A percentile compares a stretch with the other conserved stretches of the same genome.
Conservation (phyloP, 2,329 filamentous ascomycete species). For the Fusarium continuum region DNA sequence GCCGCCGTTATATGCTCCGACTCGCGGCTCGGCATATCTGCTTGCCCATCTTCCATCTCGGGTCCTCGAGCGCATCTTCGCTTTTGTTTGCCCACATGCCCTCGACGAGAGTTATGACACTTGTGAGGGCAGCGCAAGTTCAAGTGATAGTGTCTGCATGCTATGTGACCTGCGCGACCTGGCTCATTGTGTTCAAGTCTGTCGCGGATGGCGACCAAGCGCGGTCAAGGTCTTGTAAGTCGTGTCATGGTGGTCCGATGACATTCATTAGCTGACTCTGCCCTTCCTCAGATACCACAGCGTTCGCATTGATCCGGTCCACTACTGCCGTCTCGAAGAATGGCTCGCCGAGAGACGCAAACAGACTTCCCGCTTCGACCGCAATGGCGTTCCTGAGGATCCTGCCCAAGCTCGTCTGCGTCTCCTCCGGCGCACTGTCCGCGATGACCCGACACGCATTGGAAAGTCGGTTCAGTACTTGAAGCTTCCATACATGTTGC, state of each 20-base stretch:
- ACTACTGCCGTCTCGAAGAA: constrained; percentile 91
- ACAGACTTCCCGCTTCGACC: constrained; percentile 75
- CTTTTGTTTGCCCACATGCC: constrained; percentile 83
- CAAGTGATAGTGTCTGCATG: constrained; percentile 82
- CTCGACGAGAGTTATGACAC: constrained; percentile 80
- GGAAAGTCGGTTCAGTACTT: constrained; percentile 78
- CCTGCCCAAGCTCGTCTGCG: constrained; percentile 78
- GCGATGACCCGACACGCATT: constrained; percentile 75
- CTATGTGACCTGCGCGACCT: constrained; percentile 92
- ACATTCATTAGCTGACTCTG: constrained; percentile 19
- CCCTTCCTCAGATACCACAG: constrained; percentile 74
- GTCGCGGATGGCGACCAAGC: constrained; percentile 72
- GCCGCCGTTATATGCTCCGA: constrained; percentile 49
- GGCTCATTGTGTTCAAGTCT: constrained; percentile 79
- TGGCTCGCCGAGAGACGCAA: constrained; percentile 82
- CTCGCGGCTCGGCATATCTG: constrained; percentile 52
- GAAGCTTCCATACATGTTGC: constrained; percentile 94
- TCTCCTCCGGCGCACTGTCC: constrained; percentile 82
- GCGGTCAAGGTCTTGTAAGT: constrained; percentile 70
- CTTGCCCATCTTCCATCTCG: constrained; percentile 68
- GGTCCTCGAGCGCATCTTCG: constrained; percentile 82
- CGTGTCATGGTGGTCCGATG: neutral
- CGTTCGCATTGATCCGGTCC: constrained; percentile 91
- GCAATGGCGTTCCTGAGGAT: constrained; percentile 83
- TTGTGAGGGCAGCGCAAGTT: constrained; percentile 77